Conservation (phyloP, 192 early-diverging fungal genomes). For the Lobosporangium transversale region DNA sequence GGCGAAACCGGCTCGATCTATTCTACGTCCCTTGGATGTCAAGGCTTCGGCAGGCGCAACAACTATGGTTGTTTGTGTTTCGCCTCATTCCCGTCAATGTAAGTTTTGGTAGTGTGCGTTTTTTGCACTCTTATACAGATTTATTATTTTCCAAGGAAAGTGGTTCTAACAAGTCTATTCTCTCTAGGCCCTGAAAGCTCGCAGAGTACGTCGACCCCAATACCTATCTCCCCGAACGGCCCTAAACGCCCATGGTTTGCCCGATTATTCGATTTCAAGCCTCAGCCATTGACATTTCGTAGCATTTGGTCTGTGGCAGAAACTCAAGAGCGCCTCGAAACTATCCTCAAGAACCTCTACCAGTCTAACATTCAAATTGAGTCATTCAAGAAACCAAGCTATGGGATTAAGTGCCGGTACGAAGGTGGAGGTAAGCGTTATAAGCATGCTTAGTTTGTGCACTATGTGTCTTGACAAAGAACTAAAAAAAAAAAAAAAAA, state of each 20-base stretch:
- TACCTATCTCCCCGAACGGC: constrained; percentile 14
- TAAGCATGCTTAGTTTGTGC: no score
- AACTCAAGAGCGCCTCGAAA: constrained; percentile 41
- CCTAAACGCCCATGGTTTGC: constrained; percentile 50
- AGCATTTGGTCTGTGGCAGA: constrained; percentile 42
- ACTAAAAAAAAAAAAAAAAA: no score
- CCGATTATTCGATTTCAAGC: constrained; percentile 45
- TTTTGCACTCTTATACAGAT: not conserved
- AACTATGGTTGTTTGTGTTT: constrained; percentile 36
- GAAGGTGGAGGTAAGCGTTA: constrained; percentile 41
- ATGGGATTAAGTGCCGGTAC: constrained; percentile 40
- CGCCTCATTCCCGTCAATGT: constrained; percentile 43
- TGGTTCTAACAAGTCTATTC: not conserved
- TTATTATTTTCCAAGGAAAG: not conserved
- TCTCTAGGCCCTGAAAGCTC: constrained; percentile 23
- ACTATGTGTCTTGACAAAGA: no score
- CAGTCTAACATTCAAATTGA: constrained; percentile 27
- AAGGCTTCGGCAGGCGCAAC: constrained; percentile 34
- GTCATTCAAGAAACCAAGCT: constrained; percentile 12
- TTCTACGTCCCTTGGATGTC: constrained; percentile 44
- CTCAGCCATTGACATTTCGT: constrained; percentile 36
- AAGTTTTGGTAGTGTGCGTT: not conserved
- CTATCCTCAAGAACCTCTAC: constrained; percentile 25
- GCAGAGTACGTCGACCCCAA: not conserved
- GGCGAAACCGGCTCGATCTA: constrained; percentile 1